Evolutionary conservation across 1,284 basidiomycete species (phyloP).

Genomic region (Cryptococcus floricola): DNA sequence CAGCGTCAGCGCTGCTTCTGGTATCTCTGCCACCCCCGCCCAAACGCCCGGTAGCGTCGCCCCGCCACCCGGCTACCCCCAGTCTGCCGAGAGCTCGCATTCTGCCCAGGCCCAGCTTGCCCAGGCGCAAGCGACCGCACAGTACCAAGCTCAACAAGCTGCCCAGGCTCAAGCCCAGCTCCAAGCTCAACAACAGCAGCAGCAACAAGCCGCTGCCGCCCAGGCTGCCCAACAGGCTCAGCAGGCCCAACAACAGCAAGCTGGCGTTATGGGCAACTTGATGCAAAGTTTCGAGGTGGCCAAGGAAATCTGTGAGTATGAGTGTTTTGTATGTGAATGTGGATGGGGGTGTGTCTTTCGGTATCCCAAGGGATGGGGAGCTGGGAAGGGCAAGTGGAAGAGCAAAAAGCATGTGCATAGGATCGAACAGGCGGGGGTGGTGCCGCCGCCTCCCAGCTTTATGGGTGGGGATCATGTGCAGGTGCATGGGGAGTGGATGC

Average conservation of each 20-base stretch:
- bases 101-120: neutral
- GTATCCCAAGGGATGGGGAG: neutral
- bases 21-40: neutral
- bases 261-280: slow-evolving; percentile 75
- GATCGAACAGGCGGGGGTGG: neutral
- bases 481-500: neutral
- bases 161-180: neutral
- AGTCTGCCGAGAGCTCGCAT: neutral
- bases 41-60: neutral
- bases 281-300: slow-evolving; percentile 93
- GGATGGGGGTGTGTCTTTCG: neutral
- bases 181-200: neutral
- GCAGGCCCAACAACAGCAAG: slow-evolving; percentile 2
- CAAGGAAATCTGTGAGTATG: slow-evolving; percentile 79
- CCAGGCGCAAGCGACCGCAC: neutral
- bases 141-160: neutral
- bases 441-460: neutral
- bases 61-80: neutral
- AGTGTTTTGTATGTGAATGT: neutral
- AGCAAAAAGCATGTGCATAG: neutral
- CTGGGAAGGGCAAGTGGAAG: neutral
- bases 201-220: neutral
- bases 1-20: neutral
- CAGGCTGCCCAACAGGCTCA: neutral
- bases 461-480: neutral